Evolutionary conservation across 176 grass and related monocot genomes (phyloP), one percentile per base, ranked within the genome.

Genomic region (Zea mays): DNA sequence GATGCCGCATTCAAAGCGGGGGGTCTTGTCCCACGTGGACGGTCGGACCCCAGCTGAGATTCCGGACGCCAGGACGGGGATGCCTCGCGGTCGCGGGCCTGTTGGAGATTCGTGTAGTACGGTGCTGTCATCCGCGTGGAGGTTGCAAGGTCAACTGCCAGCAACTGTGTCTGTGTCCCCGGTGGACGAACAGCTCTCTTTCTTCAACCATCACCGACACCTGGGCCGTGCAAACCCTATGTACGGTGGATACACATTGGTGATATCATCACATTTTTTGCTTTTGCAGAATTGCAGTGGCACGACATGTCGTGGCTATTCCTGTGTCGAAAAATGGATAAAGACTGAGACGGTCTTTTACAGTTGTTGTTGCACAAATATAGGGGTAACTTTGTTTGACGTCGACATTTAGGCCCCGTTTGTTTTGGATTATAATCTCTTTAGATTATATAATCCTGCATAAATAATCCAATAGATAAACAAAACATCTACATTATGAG

Each of bases 71-170:
- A 34, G 75, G 55, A 67, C n/a, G 60, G 67, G 67, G 67, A 78
- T 74, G 33, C 51, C 59, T 50, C 17, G 37, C 46, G 8, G 37
- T 50, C 17, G 37, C 46, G 8, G 37, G 38, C 5, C 3, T 20
- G 14, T 17, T 69, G 81, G 72, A 76, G 81, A 75, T 76, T 76
- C 81, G 72, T 76, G 81, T n/a, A 12, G 81, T n/a, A 12, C 48
- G 20, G 7, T 20, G 12, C 17, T 19, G 10, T 36, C 3, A 54
- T 61, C 9, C 13, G 27, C 9, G 2, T 54, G 65, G 36, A 38
- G 17, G 73, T 7, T 65, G 59, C 34, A 44, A 20, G 27, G 71
- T 83, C 81, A 83, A 65, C 69, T 5, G 58, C 69, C 68, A 39
- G 52, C 67, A 48, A 43, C 58, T 39, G 38, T 39, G 38, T 3